Evolutionary conservation across 345 rosid species (phyloP).

Genomic region (Pelargonium nanum): DNA sequence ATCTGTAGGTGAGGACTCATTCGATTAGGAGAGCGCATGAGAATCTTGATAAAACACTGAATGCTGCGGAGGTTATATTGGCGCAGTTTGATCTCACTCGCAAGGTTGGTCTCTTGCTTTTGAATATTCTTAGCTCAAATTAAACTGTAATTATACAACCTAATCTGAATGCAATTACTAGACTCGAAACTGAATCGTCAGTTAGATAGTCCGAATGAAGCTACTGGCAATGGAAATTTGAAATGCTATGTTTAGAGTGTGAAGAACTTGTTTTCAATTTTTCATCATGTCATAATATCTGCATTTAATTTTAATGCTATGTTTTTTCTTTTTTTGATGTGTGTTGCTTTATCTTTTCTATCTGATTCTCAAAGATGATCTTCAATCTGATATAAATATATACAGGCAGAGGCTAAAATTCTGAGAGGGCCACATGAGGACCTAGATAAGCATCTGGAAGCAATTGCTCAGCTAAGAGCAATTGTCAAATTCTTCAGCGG

Average conservation of each 20-base stretch:
- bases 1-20: constrained; percentile 72
- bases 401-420: constrained; percentile 88
- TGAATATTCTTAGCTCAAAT: not conserved
- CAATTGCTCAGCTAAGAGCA: constrained; percentile 75
- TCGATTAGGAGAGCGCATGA: constrained; percentile 82
- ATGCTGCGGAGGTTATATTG: constrained; percentile 66
- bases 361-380: not conserved
- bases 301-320: no score
- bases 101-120: constrained; percentile 35
- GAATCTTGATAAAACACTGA: constrained; percentile 76
- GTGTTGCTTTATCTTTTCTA: no score
- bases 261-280: no score
- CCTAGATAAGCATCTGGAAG: constrained; percentile 78
- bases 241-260: no score
- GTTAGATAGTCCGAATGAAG: not conserved
- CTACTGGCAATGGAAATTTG: not conserved
- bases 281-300: no score
- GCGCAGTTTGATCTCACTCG: constrained; percentile 68
- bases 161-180: no score
- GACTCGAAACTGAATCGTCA: not conserved
- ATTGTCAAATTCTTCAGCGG: constrained; percentile 58
- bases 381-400: not conserved
- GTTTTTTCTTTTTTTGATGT: no score
- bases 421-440: constrained; percentile 96
- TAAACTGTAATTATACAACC: no score